Base-by-base conservation (phyloP, 768 basidiomycete genomes). In the Termitomyces heimii region DNA sequence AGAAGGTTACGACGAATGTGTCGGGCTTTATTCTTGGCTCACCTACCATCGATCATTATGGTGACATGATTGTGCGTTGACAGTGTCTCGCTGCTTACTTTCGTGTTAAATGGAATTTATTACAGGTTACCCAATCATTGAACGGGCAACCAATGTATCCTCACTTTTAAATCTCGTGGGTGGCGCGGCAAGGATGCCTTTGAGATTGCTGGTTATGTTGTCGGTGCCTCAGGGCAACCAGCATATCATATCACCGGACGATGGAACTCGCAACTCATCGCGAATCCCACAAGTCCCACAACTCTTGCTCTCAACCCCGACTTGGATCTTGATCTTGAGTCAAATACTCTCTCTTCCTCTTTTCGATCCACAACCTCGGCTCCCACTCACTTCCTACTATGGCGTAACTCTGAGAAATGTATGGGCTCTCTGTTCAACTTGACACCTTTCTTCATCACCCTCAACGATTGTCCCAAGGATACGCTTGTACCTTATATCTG, bases 91-190 rank as follows among this genome's bases (percentile, higher is more conserved):
- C 5, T 40, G 8, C n/a, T 40, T 3, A 13, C 39, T 40, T 40
- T 7, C 18, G 7, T 40, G n/a, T 40, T 8, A 20, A n/a, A 4
- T 20, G 20, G 20, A 39, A 9, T 20, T 39, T 40, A 9, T 9
- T 24, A 9, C 39, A 92, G 57, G 71, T 92, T 58, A 89, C 85
- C n/a, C 40, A 98, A 98, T 64, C 94, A 98, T 67, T 83, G 92
- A 7, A 98, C 94, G 0, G 82, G 85, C 8, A 94, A 98, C 63
- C 83, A 80, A 47, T 97, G 94, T 62, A 77, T 90, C 0, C 75
- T 98, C 24, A 95, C 93, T 3, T 98, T 98, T 79, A 98, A 98
- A 72, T 94, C 95, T 3, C 82, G 94, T 56, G 93, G 94, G 3
- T 98, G 95, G 95, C 78, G 93, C 54, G 93, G 91, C 9, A 89